Base-by-base conservation (phyloP, 306 rosid genomes). In the Pueraria montana region DNA sequence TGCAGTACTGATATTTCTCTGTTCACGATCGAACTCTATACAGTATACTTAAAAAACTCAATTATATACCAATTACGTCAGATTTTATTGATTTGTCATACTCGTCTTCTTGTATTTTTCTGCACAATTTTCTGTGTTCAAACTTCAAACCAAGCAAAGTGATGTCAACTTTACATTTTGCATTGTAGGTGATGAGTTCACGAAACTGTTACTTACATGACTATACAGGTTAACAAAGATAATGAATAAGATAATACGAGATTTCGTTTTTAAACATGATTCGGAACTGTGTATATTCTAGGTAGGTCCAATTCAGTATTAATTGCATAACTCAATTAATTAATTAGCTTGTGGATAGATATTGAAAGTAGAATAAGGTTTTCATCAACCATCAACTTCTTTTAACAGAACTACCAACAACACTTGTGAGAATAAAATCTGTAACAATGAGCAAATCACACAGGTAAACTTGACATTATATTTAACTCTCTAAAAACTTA, bases 271-370 rank as follows among this genome's bases (percentile, higher is more conserved):
- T 1, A 20, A 48, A 6, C 45, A 52, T 32, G 82, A 68, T 36
- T 46, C 0, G 3, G 14, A 12, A 24, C 11, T 5, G 38, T 23
- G 45, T 16, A 49, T 38, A 9, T 74, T 63, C 16, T 46, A 17
- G 59, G 78, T 74, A 24, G 75, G 82, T 52, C 75, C 79, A 46
- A 79, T 58, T 59, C 18, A 32, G 63, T 53, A 67, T 72, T 79
- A 72, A 52, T 27, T 38, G 80, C 50, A 73, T 32, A 21, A 21
- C 59, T 85, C 52, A 43, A 62, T 59, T 65, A 71, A 81, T 18
- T 66, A 77, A 77, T 46, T n/a, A 69, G 69, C 67, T 65, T 77
- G 83, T 76, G 27, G 77, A 55, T 79, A 30, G 65, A 42, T 6
- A 73, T 64, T 30, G 61, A 6, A 83, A 46, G 74, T 11, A 36